A percentile compares a stretch with the other conserved stretches of the same genome.
Evolutionary conservation across 2,329 filamentous ascomycete species (phyloP).

Genomic region (Ascochyta lentis): DNA sequence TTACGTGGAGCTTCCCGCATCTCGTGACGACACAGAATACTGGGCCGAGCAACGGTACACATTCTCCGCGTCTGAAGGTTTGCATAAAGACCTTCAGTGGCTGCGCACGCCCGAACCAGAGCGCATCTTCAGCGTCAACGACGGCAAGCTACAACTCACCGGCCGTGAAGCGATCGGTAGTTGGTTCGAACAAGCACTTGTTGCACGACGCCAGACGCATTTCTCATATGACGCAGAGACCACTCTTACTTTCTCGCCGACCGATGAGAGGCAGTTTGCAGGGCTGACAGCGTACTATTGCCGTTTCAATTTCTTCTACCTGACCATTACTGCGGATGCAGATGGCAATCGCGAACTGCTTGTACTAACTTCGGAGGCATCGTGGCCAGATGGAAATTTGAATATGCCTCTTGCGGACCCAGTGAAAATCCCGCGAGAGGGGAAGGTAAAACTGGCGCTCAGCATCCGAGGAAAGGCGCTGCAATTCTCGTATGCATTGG

Average conservation of each 20-base stretch:
- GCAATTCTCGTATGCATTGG: conserved; percentile 65
- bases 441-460: conserved; percentile 62
- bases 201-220: conserved; percentile 63
- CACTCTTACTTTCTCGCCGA: conserved; percentile 59
- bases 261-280: conserved; percentile 67
- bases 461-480: conserved; percentile 59
- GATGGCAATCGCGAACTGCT: conserved; percentile 65
- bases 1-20: conserved; percentile 38
- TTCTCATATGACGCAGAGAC: conserved; percentile 69
- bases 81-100: conserved; percentile 64
- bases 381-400: conserved; percentile 61
- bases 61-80: conserved; percentile 53
- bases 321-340: conserved; percentile 63
- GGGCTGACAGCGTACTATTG: conserved; percentile 69
- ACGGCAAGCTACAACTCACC: conserved; percentile 59
- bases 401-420: conserved; percentile 52
- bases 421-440: conserved; percentile 60
- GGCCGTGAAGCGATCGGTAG: conserved; percentile 59
- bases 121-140: conserved; percentile 57
- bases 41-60: conserved; percentile 55
- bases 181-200: conserved; percentile 59
- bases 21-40: conserved; percentile 39
- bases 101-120: conserved; percentile 61
- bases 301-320: conserved; percentile 70
- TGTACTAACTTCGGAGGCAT: conserved; percentile 63